Evolutionary conservation across 179 eudicot species (phyloP), one percentile per base, ranked within the genome.

Genomic region (Pouteria campechiana): DNA sequence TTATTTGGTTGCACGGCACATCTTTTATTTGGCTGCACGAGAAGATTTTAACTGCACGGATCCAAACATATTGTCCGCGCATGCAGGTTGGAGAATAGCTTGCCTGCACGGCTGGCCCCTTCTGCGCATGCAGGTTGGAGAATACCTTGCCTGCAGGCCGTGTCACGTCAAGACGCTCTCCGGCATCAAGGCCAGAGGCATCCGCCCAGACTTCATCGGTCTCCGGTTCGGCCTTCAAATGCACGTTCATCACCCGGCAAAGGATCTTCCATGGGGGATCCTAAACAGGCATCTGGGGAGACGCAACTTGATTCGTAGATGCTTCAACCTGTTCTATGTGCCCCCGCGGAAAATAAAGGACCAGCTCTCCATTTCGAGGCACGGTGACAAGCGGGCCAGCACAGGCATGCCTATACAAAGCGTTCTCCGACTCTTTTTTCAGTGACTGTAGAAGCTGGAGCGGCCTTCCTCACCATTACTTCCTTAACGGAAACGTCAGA

Each of bases 301-400:
- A 94, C 1, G 92, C 76, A 40, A 57, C 74, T 72, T 90, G 98
- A 77, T 75, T 86, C 17, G 95, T 90, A 1, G 95, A 86, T 3
- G 95, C 98, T 57, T 78, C 95, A 13, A 89, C 95, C 97, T 90
- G 96, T 46, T 90, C 96, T 32, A 90, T 82, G 69, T 90, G 98
- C 6, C 98, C 98, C 64, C 82, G 98, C 15, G 96, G 99, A 17
- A 92, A 87, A 57, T 92, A 92, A 65, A 50, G 83, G n/a, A 92
- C 96, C 24, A 71, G 81, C 47, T 92, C 94, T 8, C 52, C 22
- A 9, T 52, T 35, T 15, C 83, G 70, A 34, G 99, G 96, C 44
- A 87, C 88, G 7, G 77, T 87, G 36, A 87, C 99, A 14, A 92
- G 69, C 37, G 99, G 99, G 35, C 99, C 99, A 10, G 96, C 99